A percentile compares a stretch with the other conserved stretches of the same genome.
Evolutionary conservation across 176 grass and related monocot species (phyloP).

Genomic region (Phoenix roebelenii): DNA sequence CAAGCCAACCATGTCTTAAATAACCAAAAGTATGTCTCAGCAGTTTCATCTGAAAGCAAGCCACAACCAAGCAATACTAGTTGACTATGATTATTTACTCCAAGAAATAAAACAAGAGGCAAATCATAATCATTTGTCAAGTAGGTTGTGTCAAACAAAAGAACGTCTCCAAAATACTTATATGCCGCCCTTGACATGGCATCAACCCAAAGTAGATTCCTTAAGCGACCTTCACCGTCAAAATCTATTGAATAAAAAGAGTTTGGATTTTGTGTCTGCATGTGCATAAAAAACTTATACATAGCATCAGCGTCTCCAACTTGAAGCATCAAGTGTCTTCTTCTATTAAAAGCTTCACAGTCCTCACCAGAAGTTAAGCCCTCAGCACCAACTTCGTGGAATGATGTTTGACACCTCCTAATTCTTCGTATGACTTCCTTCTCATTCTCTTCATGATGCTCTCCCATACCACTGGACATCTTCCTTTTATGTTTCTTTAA

Average conservation of each 20-base stretch:
- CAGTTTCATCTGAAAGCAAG: slow-evolving; percentile 16
- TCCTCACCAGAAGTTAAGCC: background rate
- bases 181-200: slow-evolving; percentile 23
- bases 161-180: slow-evolving; percentile 26
- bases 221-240: slow-evolving; percentile 21
- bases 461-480: background rate
- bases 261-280: slow-evolving; percentile 29
- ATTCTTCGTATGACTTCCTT: too few relatives aligned
- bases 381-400: too few relatives aligned
- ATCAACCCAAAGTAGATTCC: slow-evolving; percentile 27
- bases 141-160: slow-evolving; percentile 26
- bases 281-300: slow-evolving; percentile 16
- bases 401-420: too few relatives aligned
- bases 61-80: slow-evolving; percentile 24
- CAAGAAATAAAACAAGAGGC: slow-evolving; percentile 21
- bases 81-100: slow-evolving; percentile 35
- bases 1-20: slow-evolving; percentile 78
- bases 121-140: background rate
- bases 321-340: slow-evolving; percentile 4
- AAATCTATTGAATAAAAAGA: slow-evolving; percentile 25
- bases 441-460: background rate
- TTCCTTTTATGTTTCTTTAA: too few relatives aligned
- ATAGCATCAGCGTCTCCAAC: slow-evolving; percentile 23
- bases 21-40: background rate
- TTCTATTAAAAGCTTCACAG: background rate